phyloP scores from a whole-genome alignment of 2,329 filamentous ascomycete species.

The Paraconiothyrium brasiliense region DNA sequence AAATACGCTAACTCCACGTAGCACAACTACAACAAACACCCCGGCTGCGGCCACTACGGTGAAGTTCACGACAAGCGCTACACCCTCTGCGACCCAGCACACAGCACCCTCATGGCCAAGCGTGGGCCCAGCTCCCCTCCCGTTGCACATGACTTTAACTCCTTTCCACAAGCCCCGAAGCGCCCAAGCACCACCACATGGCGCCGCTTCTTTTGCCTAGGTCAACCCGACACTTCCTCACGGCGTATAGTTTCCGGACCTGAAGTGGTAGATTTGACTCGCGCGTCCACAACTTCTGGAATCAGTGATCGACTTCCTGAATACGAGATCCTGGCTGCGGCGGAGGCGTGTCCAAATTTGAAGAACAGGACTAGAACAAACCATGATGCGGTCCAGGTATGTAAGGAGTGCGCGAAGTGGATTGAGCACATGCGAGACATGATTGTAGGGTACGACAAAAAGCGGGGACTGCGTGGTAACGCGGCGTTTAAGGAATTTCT shows the following conservation, averaged over 20 bases:
- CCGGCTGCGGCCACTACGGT: slow-evolving; percentile 47
- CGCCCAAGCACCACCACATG: slow-evolving; percentile 18
- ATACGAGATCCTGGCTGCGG: slow-evolving; percentile 32
- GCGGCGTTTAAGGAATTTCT: slow-evolving; percentile 42
- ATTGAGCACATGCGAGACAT: slow-evolving; percentile 43
- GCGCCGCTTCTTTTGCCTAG: slow-evolving; percentile 35
- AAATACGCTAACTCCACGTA: slow-evolving; percentile 6
- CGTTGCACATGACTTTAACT: background rate
- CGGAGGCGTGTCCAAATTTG: slow-evolving; percentile 29
- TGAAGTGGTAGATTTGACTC: slow-evolving; percentile 20
- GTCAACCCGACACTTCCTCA: slow-evolving; percentile 29
- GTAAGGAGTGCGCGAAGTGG: slow-evolving; percentile 39
- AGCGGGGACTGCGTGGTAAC: slow-evolving; percentile 41
- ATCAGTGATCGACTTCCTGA: slow-evolving; percentile 28
- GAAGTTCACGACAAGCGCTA: slow-evolving; percentile 35
- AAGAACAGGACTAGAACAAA: slow-evolving; percentile 34
- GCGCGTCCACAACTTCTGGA: slow-evolving; percentile 30
- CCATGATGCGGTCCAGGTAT: slow-evolving; percentile 36
- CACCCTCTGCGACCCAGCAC: slow-evolving; percentile 40
- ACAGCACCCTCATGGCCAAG: slow-evolving; percentile 31
- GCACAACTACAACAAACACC: slow-evolving; percentile 46
- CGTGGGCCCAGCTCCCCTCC: slow-evolving; percentile 39
- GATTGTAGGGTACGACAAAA: slow-evolving; percentile 42
- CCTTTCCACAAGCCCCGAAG: slow-evolving; percentile 9
- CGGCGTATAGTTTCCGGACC: slow-evolving; percentile 32